Evolutionary conservation across 371 early-diverging fungal species (phyloP).

Genomic region (Entomophthora muscae): DNA sequence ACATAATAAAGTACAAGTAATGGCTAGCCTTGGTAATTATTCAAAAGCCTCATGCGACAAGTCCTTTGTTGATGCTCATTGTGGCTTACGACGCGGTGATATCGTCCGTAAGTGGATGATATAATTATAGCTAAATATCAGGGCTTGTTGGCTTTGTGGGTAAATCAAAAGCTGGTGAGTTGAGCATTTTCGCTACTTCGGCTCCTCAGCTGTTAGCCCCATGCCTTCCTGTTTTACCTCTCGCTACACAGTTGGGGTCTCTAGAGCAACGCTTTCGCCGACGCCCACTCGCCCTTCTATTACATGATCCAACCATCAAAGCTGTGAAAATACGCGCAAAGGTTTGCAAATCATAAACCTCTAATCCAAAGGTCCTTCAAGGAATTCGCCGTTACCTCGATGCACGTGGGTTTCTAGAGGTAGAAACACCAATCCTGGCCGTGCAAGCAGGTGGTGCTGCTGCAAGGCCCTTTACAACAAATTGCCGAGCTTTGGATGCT

Average conservation of each 20-base stretch:
- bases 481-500: constrained; percentile 63
- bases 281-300: constrained; percentile 11
- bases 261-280: constrained; percentile 8
- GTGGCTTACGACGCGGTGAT: constrained; percentile 84
- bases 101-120: constrained; percentile 56
- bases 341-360: constrained; percentile 48
- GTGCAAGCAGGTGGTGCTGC: constrained; percentile 85
- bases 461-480: constrained; percentile 86
- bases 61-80: not conserved
- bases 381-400: constrained; percentile 66
- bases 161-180: constrained; percentile 57
- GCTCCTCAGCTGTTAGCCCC: constrained; percentile 68
- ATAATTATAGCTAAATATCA: not conserved
- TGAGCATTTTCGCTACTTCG: constrained; percentile 63
- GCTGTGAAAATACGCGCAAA: constrained; percentile 81
- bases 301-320: constrained; percentile 7
- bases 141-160: constrained; percentile 29
- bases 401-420: constrained; percentile 71
- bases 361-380: constrained; percentile 59
- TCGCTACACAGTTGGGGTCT: constrained; percentile 49
- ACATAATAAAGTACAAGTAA: not conserved
- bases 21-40: not conserved
- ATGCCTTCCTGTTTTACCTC: constrained; percentile 55
- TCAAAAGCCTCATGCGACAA: not conserved
- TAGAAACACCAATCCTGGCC: constrained; percentile 87